phyloP scores from a whole-genome alignment of 352 stramenopile species.

The Peronospora farinosa region DNA sequence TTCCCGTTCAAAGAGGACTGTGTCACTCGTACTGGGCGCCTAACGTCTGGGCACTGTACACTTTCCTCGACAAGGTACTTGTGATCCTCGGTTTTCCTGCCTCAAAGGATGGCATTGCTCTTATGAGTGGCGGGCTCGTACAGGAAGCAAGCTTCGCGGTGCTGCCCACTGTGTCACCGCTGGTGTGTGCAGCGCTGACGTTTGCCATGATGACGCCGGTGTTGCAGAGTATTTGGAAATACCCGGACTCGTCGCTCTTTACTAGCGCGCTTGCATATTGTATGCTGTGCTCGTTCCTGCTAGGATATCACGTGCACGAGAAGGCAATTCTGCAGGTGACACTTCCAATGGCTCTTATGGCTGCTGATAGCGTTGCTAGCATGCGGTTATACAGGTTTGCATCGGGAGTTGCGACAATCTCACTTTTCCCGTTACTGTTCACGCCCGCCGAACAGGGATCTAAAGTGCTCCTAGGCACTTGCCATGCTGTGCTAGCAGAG shows the following conservation, averaged over 20 bases:
- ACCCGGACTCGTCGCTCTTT: constrained; percentile 73
- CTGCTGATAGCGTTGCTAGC: constrained; percentile 68
- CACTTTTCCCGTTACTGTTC: constrained; percentile 82
- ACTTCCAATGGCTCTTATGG: constrained; percentile 61
- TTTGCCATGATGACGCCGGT: constrained; percentile 76
- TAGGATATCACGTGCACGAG: constrained; percentile 99
- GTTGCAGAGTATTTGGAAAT: constrained; percentile 66
- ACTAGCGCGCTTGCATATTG: constrained; percentile 82
- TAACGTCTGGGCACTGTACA: constrained; percentile 97
- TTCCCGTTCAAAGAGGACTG: constrained; percentile 94
- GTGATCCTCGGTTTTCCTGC: constrained; percentile 39
- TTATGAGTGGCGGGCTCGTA: constrained; percentile 83
- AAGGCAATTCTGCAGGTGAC: constrained; percentile 94
- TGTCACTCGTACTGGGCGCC: constrained; percentile 98
- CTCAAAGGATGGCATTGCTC: constrained; percentile 34
- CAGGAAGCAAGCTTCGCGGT: constrained; percentile 75
- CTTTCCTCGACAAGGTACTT: constrained; percentile 83
- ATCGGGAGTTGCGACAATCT: constrained; percentile 61
- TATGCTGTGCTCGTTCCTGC: constrained; percentile 93
- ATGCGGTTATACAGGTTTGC: constrained; percentile 80
- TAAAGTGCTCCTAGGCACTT: constrained; percentile 60
- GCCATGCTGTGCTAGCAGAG: constrained; percentile 58
- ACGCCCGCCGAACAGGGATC: constrained; percentile 70
- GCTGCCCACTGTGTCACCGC: constrained; percentile 57
- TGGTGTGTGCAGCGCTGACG: constrained; percentile 70